Conservation (phyloP, 495 filamentous ascomycete genomes). For the Neurospora cerealis region DNA sequence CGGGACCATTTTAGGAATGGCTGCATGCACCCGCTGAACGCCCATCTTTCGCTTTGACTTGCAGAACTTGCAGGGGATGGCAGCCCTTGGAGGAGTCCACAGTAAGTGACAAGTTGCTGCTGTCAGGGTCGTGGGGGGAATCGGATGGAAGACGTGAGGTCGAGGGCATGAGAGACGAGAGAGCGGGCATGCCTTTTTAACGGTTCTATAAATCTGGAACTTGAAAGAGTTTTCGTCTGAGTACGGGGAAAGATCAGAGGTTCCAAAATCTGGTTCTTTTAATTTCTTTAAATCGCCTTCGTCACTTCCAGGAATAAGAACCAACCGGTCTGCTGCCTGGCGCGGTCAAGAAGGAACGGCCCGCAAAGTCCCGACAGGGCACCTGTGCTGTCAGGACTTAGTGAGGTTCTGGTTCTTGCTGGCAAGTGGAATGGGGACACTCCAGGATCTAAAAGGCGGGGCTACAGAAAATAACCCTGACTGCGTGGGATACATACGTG, state of each 20-base stretch:
- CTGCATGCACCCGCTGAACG: background rate
- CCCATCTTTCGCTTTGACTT: background rate
- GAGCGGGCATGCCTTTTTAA: too few relatives aligned
- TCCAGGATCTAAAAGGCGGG: background rate
- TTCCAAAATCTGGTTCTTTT: background rate
- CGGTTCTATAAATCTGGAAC: background rate
- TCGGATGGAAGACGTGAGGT: background rate
- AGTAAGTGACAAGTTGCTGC: background rate
- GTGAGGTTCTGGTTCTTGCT: background rate
- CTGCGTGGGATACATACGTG: background rate
- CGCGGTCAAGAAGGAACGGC: background rate
- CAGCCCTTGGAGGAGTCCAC: background rate
- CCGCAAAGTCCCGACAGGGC: background rate
- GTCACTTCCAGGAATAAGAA: background rate
- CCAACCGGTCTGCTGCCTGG: background rate
- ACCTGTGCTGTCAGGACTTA: background rate
- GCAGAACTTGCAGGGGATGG: background rate
- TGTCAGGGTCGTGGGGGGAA: background rate
- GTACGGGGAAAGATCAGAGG: background rate
- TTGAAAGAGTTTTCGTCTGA: background rate
- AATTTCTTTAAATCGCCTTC: background rate
- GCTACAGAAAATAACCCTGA: background rate
- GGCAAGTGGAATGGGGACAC: background rate
- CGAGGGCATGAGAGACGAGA: background rate
- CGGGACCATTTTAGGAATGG: background rate